Base-by-base conservation (phyloP, 768 basidiomycete species). In the Agrocybe pediades region DNA sequence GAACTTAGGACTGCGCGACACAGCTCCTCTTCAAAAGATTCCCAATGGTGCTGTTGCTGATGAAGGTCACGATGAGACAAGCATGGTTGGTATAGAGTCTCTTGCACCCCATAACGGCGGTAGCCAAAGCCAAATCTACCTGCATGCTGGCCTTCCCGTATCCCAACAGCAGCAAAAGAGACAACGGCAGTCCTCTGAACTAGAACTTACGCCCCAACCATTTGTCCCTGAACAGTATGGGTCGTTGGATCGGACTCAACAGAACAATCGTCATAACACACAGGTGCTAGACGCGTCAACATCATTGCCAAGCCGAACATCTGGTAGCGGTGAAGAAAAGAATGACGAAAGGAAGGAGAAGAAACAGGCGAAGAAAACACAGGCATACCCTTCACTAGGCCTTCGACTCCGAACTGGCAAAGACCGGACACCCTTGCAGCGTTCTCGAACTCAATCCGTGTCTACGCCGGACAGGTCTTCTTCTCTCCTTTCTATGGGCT, bases 401-500 rank as follows among this genome's bases (percentile, higher is more conserved):
- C 70, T 81, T 41, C 81, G 82, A 15, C 67, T 78, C 9, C 74
- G 81, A 13, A 64, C 72, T 24, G 53, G 42, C 15, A 71, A 69
- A 41, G 74, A 74, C 30, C 54, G 67, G 70, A 6, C 49, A 54
- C 46, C 64, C 6, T 51, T 58, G 27, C 24, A 51, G 39, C 55
- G 55, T 21, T 44, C 36, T 27, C 44, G 49, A 23, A 48, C 26
- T 19, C 53, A 56, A 11, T 49, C 58, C 5, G 24, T 46, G 13
- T 43, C 62, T n/a, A 42, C 26, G 3, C 11, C 50, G 3, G n/a
- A 27, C 8, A 45, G 21, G 42, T 17, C 53, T 16, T 24, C 54
- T 40, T 58, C 44, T 30, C 43, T 49, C 6, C 48, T 53, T 39
- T n/a, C 58, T 33, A 63, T 52, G 54, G 46, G 60, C 7, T 43